These are phyloP conservation scores for Skeletonema potamos DNA, from an alignment of 108 stramenopile species.

Conservation along the genomic window DNA sequence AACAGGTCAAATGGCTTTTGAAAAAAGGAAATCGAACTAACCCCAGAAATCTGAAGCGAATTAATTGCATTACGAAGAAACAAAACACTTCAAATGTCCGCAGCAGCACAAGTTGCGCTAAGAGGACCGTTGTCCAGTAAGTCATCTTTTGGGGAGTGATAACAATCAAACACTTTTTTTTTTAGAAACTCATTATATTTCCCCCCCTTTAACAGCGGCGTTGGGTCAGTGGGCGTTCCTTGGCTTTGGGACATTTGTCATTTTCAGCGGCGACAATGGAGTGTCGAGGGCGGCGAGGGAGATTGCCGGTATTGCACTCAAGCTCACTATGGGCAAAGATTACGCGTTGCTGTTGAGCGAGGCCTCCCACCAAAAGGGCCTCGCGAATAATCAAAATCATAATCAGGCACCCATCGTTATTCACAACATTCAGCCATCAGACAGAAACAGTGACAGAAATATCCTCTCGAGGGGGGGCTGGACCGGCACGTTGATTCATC, in stretches of 20 bases:
- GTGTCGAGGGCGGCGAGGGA: conserved; percentile 31
- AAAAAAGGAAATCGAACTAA: too few species aligned
- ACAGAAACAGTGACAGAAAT: not conserved
- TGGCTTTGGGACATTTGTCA: conserved; percentile 48
- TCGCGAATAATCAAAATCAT: not conserved
- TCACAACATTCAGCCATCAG: conserved; percentile 25
- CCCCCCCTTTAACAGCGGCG: conserved; percentile 26
- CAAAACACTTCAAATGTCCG: too few species aligned
- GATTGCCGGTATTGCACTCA: conserved; percentile 6
- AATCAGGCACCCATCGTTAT: conserved; percentile 26
- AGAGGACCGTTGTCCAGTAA: too few species aligned
- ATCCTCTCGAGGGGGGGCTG: not conserved
- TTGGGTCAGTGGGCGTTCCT: conserved; percentile 68
- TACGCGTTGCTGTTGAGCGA: conserved; percentile 8
- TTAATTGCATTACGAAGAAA: too few species aligned
- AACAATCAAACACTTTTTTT: too few species aligned
- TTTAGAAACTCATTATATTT: too few species aligned
- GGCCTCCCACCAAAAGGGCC: not conserved
- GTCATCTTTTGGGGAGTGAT: too few species aligned
- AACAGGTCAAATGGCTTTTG: too few species aligned
- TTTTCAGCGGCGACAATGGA: conserved; percentile 42
- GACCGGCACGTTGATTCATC: conserved; percentile 18
- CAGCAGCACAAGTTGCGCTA: too few species aligned
- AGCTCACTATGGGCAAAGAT: conserved; percentile 15
- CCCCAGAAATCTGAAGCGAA: too few species aligned